Conservation (phyloP, 1,284 basidiomycete genomes). For the Meripilus lineatus region DNA sequence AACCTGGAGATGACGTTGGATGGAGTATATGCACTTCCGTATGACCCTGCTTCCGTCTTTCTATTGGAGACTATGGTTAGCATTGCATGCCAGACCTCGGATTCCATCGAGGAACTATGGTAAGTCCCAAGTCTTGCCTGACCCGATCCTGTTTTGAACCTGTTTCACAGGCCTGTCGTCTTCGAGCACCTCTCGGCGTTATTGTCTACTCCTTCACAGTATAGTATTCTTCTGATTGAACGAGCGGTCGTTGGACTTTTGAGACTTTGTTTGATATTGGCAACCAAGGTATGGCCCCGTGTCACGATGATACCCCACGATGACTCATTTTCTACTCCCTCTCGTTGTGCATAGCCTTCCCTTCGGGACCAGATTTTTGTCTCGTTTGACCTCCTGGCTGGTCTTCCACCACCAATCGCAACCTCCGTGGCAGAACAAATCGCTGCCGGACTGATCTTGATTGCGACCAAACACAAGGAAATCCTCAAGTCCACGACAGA, state of each 20-base stretch:
- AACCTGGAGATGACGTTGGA: conserved; percentile 32
- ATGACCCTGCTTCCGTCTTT: conserved; percentile 93
- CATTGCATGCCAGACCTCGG: conserved; percentile 71
- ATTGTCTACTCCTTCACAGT: conserved; percentile 72
- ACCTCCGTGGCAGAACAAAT: conserved; percentile 89
- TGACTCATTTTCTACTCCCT: neutral
- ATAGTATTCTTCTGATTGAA: conserved; percentile 89
- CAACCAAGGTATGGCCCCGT: conserved; percentile 55
- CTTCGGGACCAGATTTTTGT: conserved; percentile 91
- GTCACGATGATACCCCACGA: too few relatives aligned
- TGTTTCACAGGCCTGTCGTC: conserved; percentile 72
- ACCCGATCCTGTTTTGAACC: neutral
- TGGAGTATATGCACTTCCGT: conserved; percentile 59
- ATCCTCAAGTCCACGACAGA: conserved; percentile 89
- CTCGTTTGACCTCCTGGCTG: conserved; percentile 85
- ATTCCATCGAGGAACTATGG: conserved; percentile 86
- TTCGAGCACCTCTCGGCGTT: conserved; percentile 89
- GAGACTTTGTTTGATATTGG: conserved; percentile 74
- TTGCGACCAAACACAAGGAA: conserved; percentile 71
- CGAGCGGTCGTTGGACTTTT: conserved; percentile 92
- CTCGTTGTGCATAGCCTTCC: conserved; percentile 12
- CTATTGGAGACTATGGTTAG: conserved; percentile 93
- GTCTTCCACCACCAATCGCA: conserved; percentile 73
- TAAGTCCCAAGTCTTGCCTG: conserved; percentile 29
- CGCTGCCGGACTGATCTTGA: conserved; percentile 75